Evolutionary conservation across 2,329 filamentous ascomycete species (phyloP).

Genomic region (Aureobasidium sp.): DNA sequence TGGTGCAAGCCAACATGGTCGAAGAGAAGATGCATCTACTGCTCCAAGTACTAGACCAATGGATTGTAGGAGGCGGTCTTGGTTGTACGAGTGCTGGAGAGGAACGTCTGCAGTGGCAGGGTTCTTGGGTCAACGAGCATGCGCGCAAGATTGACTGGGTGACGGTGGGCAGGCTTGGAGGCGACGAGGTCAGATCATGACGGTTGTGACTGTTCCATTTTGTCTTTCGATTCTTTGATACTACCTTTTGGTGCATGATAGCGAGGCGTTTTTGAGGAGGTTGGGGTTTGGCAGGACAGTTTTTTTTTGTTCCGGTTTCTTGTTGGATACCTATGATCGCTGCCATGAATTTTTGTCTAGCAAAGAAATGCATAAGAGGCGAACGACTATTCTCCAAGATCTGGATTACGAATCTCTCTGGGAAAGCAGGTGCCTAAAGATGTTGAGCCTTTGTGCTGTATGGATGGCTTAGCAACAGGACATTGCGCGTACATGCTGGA

Average conservation of each 20-base stretch:
- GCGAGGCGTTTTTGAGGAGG: conserved; percentile 11
- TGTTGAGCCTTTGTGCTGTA: not conserved
- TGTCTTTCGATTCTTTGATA: not conserved
- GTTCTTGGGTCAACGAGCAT: conserved; percentile 34
- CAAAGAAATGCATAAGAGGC: not conserved
- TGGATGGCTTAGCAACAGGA: not conserved
- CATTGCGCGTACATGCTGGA: not conserved
- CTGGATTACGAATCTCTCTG: not conserved
- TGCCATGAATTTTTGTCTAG: not conserved
- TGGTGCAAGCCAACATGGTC: conserved; percentile 64
- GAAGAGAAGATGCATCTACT: conserved; percentile 68
- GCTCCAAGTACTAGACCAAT: conserved; percentile 57
- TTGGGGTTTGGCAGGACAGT: not conserved
- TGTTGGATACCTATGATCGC: conserved; percentile 2
- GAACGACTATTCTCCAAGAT: not conserved
- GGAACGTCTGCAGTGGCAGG: conserved; percentile 34
- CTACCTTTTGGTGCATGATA: not conserved
- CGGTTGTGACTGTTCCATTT: not conserved
- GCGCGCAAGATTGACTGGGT: conserved; percentile 38
- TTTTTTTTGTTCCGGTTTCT: not conserved
- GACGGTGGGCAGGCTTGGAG: conserved; percentile 40
- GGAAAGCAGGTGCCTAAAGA: not conserved
- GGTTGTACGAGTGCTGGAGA: conserved; percentile 38
- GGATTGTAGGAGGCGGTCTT: conserved; percentile 60
- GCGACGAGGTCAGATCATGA: conserved; percentile 26